Conservation (phyloP, 306 rosid genomes). For the Adenanthera pavonina region DNA sequence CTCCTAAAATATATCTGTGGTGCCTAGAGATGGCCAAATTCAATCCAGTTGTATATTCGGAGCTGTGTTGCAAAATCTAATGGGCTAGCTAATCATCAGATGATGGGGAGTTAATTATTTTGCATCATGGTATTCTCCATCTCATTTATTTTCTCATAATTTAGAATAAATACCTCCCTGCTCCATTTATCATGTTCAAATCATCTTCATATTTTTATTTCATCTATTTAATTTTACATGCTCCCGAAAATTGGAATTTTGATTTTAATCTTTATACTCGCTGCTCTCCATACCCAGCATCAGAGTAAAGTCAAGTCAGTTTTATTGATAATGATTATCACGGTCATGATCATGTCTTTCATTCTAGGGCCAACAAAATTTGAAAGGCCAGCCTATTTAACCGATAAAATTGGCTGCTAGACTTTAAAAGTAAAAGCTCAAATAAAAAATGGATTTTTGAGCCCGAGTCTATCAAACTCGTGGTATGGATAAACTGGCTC, state of each 20-base stretch:
- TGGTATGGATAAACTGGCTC: too few species aligned
- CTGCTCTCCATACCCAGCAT: neutral
- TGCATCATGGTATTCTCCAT: slow-evolving; percentile 2
- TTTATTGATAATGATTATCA: neutral
- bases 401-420: too few species aligned
- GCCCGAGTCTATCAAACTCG: too few species aligned
- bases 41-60: slow-evolving; percentile 48
- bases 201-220: neutral
- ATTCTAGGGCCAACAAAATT: neutral
- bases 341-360: neutral
- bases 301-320: neutral
- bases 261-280: neutral
- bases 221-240: neutral
- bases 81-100: slow-evolving; percentile 48
- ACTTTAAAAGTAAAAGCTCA: too few species aligned
- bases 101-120: slow-evolving; percentile 7
- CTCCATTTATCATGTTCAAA: neutral
- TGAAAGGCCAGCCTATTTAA: too few species aligned
- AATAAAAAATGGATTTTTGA: too few species aligned
- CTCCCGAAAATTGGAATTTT: neutral
- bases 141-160: neutral
- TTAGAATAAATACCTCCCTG: neutral
- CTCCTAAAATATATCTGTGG: slow-evolving; percentile 20
- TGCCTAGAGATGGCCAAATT: slow-evolving; percentile 34
- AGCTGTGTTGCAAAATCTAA: slow-evolving; percentile 42